Evolutionary conservation across 2,329 filamentous ascomycete genomes (phyloP), one percentile per base, ranked within the genome.

Genomic region (Drechslerella dactyloides): DNA sequence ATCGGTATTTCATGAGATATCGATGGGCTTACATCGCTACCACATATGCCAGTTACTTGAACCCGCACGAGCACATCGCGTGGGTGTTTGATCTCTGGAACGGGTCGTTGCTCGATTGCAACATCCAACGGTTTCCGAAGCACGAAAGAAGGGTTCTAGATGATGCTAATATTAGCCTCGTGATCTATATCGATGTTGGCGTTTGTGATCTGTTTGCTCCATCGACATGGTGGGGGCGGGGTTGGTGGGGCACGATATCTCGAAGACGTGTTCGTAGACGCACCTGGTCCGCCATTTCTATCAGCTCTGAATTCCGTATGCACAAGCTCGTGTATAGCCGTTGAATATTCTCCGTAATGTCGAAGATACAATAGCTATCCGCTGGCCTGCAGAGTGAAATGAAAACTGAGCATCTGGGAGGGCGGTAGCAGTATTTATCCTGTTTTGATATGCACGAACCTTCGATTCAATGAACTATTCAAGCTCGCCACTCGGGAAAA

Each of bases 41-140:
- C 88, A 79, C 88, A 90, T 77, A 90, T 86, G 27, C 87, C 87
- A 2, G 88, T 90, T 74, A 85, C 83, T 73, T 84, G 85, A 74
- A 90, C 83, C 73, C 84, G 82, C 73, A 90, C 80, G 80, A 90
- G 85, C 59, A 90, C 83, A 78, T 90, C 86, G 73, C 77, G 76
- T n/a, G 78, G 77, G 53, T 76, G 74, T 44, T 77, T 64, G 79
- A 86, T 54, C 78, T 78, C 78, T 81, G 77, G 81, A 82, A 70
- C 60, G 35, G 66, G 66, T 24, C 66, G 54, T 21, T 70, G 59
- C 55, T 70, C 66, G 44, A 70, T 64, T 46, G 63, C 63, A n/a
- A 70, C 66, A 35, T 70, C 59, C 23, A 70, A 42, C 10, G 66
- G 66, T n/a, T 70, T 63, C 13, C 58, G 52, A 52, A 70, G 66